Percentiles rank a stretch among this genome's conserved stretches.
phyloP scores from a whole-genome alignment of 116 monocot species.

The Papilionanthe hybrid region DNA sequence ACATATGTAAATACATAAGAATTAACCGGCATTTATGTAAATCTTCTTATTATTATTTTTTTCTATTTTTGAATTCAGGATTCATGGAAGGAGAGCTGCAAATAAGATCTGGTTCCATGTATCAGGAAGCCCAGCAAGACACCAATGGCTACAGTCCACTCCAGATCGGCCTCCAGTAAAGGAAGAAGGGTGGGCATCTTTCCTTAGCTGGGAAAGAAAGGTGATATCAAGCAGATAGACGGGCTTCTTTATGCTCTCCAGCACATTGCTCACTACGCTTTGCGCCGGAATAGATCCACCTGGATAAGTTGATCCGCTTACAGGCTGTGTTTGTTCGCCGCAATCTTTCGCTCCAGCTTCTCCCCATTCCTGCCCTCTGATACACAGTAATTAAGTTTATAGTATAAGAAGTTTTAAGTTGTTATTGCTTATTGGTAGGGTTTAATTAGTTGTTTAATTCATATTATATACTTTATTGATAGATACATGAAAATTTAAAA shows the following conservation, averaged over 20 bases:
- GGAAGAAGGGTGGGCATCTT: constrained; percentile 21
- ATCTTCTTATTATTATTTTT: too few relatives aligned
- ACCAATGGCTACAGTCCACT: constrained; percentile 49
- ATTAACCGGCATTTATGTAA: too few relatives aligned
- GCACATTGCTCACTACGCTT: constrained; percentile 25
- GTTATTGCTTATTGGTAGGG: too few relatives aligned
- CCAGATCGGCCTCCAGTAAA: constrained; percentile 37
- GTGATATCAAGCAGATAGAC: constrained; percentile 30
- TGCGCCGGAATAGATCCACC: constrained; percentile 24
- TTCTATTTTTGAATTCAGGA: not conserved
- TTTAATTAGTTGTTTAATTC: too few relatives aligned
- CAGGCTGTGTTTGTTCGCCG: constrained; percentile 27
- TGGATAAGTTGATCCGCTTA: constrained; percentile 21
- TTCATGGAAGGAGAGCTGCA: constrained; percentile 18
- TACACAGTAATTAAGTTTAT: not conserved
- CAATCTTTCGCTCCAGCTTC: constrained; percentile 20
- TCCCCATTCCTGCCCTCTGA: constrained; percentile 43
- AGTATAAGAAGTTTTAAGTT: too few relatives aligned
- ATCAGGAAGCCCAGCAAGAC: constrained; percentile 27
- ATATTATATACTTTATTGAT: too few relatives aligned
- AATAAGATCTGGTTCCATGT: constrained; percentile 56
- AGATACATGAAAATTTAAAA: too few relatives aligned
- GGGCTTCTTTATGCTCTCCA: constrained; percentile 22
- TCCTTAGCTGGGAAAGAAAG: constrained; percentile 2
- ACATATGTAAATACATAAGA: too few relatives aligned